Percentiles rank a stretch among this genome's conserved stretches.
Conservation (phyloP, 2,329 filamentous ascomycete genomes). For the Venturia aucupariae region DNA sequence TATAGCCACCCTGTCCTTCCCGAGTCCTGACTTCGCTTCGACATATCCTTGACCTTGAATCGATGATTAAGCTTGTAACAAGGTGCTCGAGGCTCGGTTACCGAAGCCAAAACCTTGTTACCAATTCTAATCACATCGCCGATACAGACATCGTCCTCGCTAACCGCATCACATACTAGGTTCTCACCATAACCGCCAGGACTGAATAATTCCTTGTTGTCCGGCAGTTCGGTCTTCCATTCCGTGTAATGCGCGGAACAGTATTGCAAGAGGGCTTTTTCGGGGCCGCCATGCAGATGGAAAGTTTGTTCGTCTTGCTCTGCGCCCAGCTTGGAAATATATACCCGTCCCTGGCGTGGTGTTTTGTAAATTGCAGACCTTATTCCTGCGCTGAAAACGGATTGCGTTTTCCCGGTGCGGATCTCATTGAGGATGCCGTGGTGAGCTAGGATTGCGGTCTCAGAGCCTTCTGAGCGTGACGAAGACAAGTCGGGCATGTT, state of each 20-base stretch:
- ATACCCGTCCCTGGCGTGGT: slow-evolving; percentile 34
- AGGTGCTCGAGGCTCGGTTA: slow-evolving; percentile 53
- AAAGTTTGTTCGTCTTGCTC: slow-evolving; percentile 53
- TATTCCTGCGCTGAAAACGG: slow-evolving; percentile 42
- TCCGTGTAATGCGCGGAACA: slow-evolving; percentile 49
- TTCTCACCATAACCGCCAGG: slow-evolving; percentile 58
- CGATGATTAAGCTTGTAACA: slow-evolving; percentile 63
- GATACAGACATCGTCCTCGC: slow-evolving; percentile 57
- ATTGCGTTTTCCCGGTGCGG: slow-evolving; percentile 48
- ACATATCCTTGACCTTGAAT: slow-evolving; percentile 54
- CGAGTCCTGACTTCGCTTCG: slow-evolving; percentile 45
- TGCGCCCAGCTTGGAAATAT: slow-evolving; percentile 42
- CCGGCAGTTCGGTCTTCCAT: slow-evolving; percentile 47
- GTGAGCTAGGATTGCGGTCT: not conserved
- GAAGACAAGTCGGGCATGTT: not conserved
- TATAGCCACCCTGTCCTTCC: slow-evolving; percentile 60
- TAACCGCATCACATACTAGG: slow-evolving; percentile 48
- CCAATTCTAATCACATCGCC: slow-evolving; percentile 50
- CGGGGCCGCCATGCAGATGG: slow-evolving; percentile 51
- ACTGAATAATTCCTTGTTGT: slow-evolving; percentile 41
- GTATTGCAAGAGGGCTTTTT: slow-evolving; percentile 56
- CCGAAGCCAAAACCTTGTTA: slow-evolving; percentile 44
- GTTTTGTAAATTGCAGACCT: slow-evolving; percentile 50
- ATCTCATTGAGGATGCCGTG: slow-evolving; percentile 40
- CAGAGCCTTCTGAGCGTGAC: not conserved